Base-by-base conservation (phyloP, 2,329 filamentous ascomycete genomes). In the Pseudopyricularia javanii region DNA sequence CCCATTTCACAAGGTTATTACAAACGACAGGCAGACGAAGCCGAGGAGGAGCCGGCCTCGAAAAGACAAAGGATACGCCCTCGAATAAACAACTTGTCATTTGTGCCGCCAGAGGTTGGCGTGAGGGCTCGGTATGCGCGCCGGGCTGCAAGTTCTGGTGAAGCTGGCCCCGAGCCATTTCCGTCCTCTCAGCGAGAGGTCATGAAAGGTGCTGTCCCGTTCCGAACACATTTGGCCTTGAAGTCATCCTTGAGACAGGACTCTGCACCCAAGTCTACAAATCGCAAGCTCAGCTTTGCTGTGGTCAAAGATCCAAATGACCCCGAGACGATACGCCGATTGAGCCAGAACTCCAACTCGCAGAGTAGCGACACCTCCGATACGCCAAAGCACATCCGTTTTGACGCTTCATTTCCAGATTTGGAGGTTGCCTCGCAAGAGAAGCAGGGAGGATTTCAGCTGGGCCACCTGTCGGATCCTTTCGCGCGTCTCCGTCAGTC, bases 261-360 rank as follows among this genome's bases (percentile, higher is more conserved):
- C 7, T 51, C 52, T 52, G 54, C 22, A 59, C 64, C 54, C 47
- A 49, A 68, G 57, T 61, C 73, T 56, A 74, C 71, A 22, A 69
- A 65, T 26, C 66, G 67, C 4, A 65, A 61, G 1, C 70, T 89
- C 26, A 75, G 74, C 28, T 94, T 89, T 60, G 78, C 85, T 1
- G 78, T 90, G 12, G 86, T 91, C 22, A 94, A 95, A 66, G 81
- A 91, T 59, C 78, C 83, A 1, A 76, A 82, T 59, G 80, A 88
- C 59, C 76, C 79, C 5, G 74, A 73, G 54, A 86, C 84, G 0
- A 71, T 75, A 28, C 59, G 81, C 47, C 79, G 83, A 47, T 70
- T 88, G 30, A 89, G 85, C 60, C 87, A 91, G 64, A 73, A 74
- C 48, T 79, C 74, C 53, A 69, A 65, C 51, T 76, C 76, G 34